These are phyloP conservation scores for Polytrichum formosum DNA, from an alignment of 225 moss, liverwort and hornwort genomes.

Conservation along the genomic window DNA sequence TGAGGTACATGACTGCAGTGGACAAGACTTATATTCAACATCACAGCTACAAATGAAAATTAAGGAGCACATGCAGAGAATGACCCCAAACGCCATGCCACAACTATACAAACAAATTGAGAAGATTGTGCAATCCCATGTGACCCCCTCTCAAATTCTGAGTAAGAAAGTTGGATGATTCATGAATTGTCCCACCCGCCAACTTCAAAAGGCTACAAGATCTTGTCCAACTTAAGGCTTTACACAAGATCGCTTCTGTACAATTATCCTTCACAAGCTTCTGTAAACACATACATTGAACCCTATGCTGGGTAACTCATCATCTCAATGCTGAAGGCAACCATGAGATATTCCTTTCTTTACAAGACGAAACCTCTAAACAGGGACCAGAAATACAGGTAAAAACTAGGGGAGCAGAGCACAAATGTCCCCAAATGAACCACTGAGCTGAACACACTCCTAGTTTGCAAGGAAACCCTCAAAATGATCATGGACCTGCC, in stretches of 20 bases:
- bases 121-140: background rate
- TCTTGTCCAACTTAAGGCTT: conserved; percentile 26
- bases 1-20: too few relatives aligned
- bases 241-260: conserved; percentile 31
- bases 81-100: too few relatives aligned
- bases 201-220: conserved; percentile 22
- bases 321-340: conserved; percentile 25
- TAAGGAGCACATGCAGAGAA: too few relatives aligned
- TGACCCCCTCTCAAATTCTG: too few relatives aligned
- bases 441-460: conserved; percentile 20
- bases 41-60: too few relatives aligned
- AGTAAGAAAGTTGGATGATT: conserved; percentile 4
- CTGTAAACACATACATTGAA: conserved; percentile 15
- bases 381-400: conserved; percentile 35
- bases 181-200: conserved; percentile 21
- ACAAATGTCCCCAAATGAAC: conserved; percentile 15
- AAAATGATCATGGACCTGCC: conserved; percentile 31
- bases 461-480: background rate
- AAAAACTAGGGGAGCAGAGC: conserved; percentile 23
- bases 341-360: conserved; percentile 25
- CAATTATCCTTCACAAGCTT: conserved; percentile 21
- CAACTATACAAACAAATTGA: too few relatives aligned
- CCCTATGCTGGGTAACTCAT: conserved; percentile 20
- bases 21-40: too few relatives aligned
- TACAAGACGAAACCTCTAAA: conserved; percentile 26